phyloP scores from a whole-genome alignment of 2,329 filamentous ascomycete genomes.

The Ophiostoma australiae region DNA sequence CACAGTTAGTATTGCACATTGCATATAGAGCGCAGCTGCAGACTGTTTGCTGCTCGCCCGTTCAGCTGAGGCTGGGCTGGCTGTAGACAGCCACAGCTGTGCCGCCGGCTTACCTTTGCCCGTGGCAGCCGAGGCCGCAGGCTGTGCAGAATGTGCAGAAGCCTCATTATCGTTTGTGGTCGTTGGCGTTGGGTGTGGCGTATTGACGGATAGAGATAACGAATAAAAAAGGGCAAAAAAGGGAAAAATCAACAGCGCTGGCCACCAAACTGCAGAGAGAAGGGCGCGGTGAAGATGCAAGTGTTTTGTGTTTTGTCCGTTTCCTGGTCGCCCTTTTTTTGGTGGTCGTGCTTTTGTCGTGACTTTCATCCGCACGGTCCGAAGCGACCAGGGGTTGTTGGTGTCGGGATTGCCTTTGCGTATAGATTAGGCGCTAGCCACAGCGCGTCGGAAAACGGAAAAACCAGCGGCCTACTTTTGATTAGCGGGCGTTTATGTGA shows the following conservation, averaged over 20 bases:
- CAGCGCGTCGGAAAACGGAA: slow-evolving; percentile 21
- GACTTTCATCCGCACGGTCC: slow-evolving; percentile 20
- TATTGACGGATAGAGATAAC: neutral
- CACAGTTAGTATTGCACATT: neutral
- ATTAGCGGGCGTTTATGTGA: slow-evolving; percentile 9
- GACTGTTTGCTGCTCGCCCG: neutral
- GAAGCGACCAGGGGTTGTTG: slow-evolving; percentile 16
- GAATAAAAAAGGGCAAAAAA: neutral
- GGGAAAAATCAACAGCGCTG: neutral
- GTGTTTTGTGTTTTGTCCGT: neutral
- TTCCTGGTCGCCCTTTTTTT: neutral
- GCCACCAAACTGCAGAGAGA: neutral
- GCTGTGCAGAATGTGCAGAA: slow-evolving; percentile 18
- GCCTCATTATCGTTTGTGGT: slow-evolving; percentile 20
- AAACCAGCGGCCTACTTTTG: slow-evolving; percentile 8
- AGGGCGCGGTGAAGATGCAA: neutral
- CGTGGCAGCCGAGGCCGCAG: slow-evolving; percentile 30
- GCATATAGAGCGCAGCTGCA: neutral
- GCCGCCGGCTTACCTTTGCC: slow-evolving; percentile 17
- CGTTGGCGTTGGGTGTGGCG: neutral
- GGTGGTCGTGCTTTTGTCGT: slow-evolving; percentile 13
- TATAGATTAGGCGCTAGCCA: slow-evolving; percentile 9
- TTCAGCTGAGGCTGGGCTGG: neutral
- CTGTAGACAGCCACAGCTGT: neutral
- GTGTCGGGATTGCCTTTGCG: neutral